Base-by-base conservation (phyloP, 2,329 filamentous ascomycete species). In the Fusarium graminum region DNA sequence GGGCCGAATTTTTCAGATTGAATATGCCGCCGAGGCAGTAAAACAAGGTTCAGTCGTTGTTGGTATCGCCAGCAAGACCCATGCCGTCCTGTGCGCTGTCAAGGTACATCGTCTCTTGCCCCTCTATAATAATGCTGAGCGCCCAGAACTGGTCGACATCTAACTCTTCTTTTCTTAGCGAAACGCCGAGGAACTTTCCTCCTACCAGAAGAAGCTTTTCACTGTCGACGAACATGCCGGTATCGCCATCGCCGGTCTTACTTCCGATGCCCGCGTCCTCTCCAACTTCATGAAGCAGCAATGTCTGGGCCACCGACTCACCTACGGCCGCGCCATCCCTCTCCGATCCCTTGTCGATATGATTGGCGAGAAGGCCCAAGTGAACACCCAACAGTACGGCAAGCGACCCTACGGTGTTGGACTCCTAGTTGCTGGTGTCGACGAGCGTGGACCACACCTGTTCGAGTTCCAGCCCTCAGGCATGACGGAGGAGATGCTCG, bases 271-370 rank as follows among this genome's bases (percentile, higher is more conserved):
- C 77, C 95, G 95, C 76, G 95, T 99, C 74, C 93, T 99, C 74
- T 97, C 94, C 85, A 99, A 99, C 88, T 99, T 97, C 85, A 98
- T 99, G 94, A 98, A 97, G 85, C 93, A 97, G 83, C 95, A 98
- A 83, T 97, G 93, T 67, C 92, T 99, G 75, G 92, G 92, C 75
- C 94, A 95, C 74, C 93, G 94, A 79, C 90, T 99, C 74, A 97
- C 93, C 58, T 98, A 97, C 84, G 94, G 92, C 81, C 94, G 95
- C 71, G 89, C 94, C 71, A 95, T 99, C 78, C 92, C 93, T 30
- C 85, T 98, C 77, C 90, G 93, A 75, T 91, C 92, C 66, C 92
- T 98, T 74, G 94, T 97, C 71, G 87, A 89, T 69, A 91, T 94
- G 80, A 97, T 99, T 76, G 94, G 92, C 73, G 93, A 97, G 79